Base-by-base conservation (phyloP, 495 filamentous ascomycete genomes). In the Aspergillus wentii region DNA sequence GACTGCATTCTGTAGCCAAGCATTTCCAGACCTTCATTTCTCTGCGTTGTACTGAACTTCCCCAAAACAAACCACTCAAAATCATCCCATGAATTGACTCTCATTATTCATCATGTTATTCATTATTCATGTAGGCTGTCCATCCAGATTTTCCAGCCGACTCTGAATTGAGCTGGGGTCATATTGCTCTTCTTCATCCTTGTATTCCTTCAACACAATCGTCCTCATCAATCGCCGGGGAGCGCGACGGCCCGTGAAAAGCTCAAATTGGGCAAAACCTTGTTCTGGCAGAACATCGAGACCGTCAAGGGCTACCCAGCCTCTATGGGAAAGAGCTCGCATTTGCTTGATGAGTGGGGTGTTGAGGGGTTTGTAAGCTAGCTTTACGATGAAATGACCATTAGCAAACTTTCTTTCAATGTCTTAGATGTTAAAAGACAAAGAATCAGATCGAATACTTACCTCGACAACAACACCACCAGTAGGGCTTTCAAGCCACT, bases 221-320 rank as follows among this genome's bases (percentile, higher is more conserved):
- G 52, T 61, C 6, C 64, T 58, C 85, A 91, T 89, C 6, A 85
- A 43, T 30, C 75, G 69, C 34, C 80, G 74, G 0, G 85, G 86
- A 14, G 85, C 85, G 49, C 82, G 74, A 16, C 85, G 71, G 1
- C 85, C 86, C 1, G 84, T 86, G 61, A 89, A 86, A 11, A 89
- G 59, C 53, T 89, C 85, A 49, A 89, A 91, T 19, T 86, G 83
- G 27, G 84, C 83, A 53, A 84, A 86, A 0, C 81, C 86, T 67
- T 88, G 85, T 59, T 89, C 85, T 0, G 79, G 77, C 2, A 91
- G 70, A 5, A 89, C 75, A 42, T 88, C 86, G 5, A 89, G 65
- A 4, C 85, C 85, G 41, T 89, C 84, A 29, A 89, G 70, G 4
- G 82, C 78, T 2, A 84, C 76, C 84, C 84, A 91, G 0, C 77